Evolutionary conservation across 164 flowering plant species (phyloP), one percentile per base, ranked within the genome.

Genomic region (Santalum album): DNA sequence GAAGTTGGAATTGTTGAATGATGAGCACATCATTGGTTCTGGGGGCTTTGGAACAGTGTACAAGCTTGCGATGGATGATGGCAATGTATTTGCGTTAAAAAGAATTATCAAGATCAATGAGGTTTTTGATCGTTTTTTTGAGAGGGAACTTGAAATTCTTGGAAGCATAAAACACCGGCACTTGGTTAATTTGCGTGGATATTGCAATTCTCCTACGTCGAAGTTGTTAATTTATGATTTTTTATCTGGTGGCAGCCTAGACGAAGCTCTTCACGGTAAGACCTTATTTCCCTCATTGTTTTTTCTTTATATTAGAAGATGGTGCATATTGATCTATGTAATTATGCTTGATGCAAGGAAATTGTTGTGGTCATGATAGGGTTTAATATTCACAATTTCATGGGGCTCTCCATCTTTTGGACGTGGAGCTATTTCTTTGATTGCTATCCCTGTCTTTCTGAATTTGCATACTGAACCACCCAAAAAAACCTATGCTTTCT

Each of bases 1-100:
- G 59, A 92, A 92, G 62, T 59, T 86, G 71, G 98, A 92, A 58
- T 68, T 71, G 47, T 73, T 92, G 72, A 79, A 75, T 63, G 94
- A 85, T 54, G 96, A 89, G 44, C 92, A 92, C 63, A 75, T 89
- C 34, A 87, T 92, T 51, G 96, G 98, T 47, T 68, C 65, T 54
- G 98, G 98, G 12, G 98, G 98, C 21, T 92, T 92, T 75, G 98
- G 91, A 61, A 87, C 89, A 25, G 96, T 92, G 14, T 92, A 86
- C 78, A 84, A 76, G 72, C 89, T 92, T 57, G 79, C 85, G 54
- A 92, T 92, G 98, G 96, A 92, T 72, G 98, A 92, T 73, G 98
- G 98, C 47, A 83, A 72, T 62, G 75, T 80, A 24, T 92, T 92
- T 83, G 96, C 98, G 18, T 66, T 92, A 66, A 92, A 92, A 71